Evolutionary conservation across 352 stramenopile genomes (phyloP), one percentile per base, ranked within the genome.

Genomic region (Synura sp.): DNA sequence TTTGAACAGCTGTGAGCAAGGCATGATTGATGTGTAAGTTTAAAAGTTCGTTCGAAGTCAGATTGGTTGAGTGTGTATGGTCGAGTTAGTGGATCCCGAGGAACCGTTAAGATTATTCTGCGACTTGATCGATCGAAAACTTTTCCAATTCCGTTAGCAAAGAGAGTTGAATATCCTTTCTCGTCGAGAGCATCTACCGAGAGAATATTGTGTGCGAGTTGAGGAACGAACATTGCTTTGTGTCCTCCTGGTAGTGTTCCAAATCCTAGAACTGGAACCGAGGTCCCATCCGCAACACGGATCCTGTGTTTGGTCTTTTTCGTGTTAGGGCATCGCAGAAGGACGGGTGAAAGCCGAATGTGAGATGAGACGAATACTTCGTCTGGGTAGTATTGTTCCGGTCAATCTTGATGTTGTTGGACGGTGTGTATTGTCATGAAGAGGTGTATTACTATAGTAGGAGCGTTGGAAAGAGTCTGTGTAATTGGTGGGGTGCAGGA

Each of bases 211-310:
- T 63, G 14, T 63, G 49, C 49, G 49, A 63, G 49, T 12, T 63
- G 12, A 29, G 49, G 49, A 29, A 63, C 49, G 49, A 63, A 63
- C 14, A 63, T 12, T 29, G 29, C 49, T 63, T 12, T 63, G 49
- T 29, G 49, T 29, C 29, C 29, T 22, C 49, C 49, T 12, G 49
- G 49, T 29, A 63, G 49, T 63, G 14, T 63, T 63, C 49, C 49
- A 22, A 63, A 63, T 63, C 49, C 49, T 12, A 63, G 49, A 63
- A 63, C 49, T 63, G 49, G 49, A 63, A 63, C 49, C 29, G 49
- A 63, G 12, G 49, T 22, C 12, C 49, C 49, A 22, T 63, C 29
- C 12, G 49, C 49, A 63, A 63, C 49, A 63, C 49, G 49, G 49
- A 63, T 22, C 49, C 49, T 12, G 49, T 63, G 49, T 29, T 63